Evolutionary conservation across 176 grass and related monocot genomes (phyloP).

Genomic region (Oryza officinalis): DNA sequence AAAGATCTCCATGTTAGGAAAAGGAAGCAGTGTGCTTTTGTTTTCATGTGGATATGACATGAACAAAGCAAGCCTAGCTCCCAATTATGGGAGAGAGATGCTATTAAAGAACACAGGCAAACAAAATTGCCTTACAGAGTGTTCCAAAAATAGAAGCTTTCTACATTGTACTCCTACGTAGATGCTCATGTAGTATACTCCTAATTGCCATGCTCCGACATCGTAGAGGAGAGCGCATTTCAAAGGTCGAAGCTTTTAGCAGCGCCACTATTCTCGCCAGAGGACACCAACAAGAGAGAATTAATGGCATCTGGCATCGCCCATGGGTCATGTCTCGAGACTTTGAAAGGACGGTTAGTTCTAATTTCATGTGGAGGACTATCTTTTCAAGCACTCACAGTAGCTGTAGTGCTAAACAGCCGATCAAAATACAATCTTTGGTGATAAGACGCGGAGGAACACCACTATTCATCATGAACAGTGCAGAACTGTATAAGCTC

Average conservation of each 20-base stretch:
- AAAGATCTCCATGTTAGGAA: slow-evolving; percentile 8
- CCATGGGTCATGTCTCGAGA: not conserved
- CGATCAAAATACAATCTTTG: not conserved
- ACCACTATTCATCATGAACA: slow-evolving; percentile 14
- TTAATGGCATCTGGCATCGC: not conserved
- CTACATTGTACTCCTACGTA: slow-evolving; percentile 46
- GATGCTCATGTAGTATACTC: slow-evolving; percentile 13
- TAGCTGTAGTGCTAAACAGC: not conserved
- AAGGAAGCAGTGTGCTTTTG: slow-evolving; percentile 30
- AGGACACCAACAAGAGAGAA: not conserved
- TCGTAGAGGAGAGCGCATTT: not conserved
- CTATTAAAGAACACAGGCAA: slow-evolving; percentile 32
- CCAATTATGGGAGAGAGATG: slow-evolving; percentile 44
- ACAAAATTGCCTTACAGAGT: not conserved
- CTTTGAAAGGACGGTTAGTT: not conserved
- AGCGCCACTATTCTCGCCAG: not conserved
- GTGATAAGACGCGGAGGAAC: not conserved
- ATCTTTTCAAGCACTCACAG: not conserved
- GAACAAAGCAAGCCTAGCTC: slow-evolving; percentile 35
- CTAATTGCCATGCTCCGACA: not conserved
- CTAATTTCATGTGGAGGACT: slow-evolving; percentile 8
- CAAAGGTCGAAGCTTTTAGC: not conserved
- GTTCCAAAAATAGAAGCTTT: slow-evolving; percentile 45
- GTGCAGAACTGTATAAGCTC: not conserved
- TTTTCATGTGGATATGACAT: slow-evolving; percentile 51